Base-by-base conservation (phyloP, 2,329 filamentous ascomycete species). In the Pestalotiopsis sp. region DNA sequence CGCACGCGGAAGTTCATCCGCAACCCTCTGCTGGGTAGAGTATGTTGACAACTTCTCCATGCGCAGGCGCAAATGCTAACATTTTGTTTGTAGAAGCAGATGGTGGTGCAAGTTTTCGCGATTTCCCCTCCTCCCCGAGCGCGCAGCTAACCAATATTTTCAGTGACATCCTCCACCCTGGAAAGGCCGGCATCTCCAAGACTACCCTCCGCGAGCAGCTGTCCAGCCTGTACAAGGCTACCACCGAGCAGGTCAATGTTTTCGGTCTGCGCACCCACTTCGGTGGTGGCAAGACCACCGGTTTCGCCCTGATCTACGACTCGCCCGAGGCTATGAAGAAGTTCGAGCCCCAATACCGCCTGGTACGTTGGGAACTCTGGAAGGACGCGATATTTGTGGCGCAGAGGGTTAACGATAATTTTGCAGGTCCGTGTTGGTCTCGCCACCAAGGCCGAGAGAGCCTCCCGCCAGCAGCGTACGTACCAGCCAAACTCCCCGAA, bases 101-200 rank as follows among this genome's bases (percentile, higher is more conserved):
- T 98, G 94, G 95, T 98, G 87, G 93, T 98, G 95, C 98, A 94
- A 91, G 93, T 92, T 38, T 36, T 23, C 20, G 31, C 20, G 31
- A 45, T 39, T 38, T 23, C 27, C 31, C 57, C 25, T 23, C 5
- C 14, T 14, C 17, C 39, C 62, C n/a, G 36, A 56, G 2, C 14
- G 17, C 38, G 20, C 27, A 49, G 20, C 36, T 23, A 65, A 49
- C 27, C 20, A 39, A 14, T 14, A 45, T 49, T 38, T 65, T 69
- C 84, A 99, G 96, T 90, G 96, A 99, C 85, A 95, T 99, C 88
- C 95, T 99, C 86, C 96, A 99, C 91, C 96, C 96, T 84, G 93
- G 93, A 90, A 94, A 94, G 81, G 88, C 96, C 87, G 98, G 98
- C 89, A 96, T 99, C 88, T 94, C 94, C 89, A 98, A 98, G 91